These are phyloP conservation scores for Globisporangium middletonii DNA, from an alignment of 352 stramenopile genomes.

Conservation along the genomic window DNA sequence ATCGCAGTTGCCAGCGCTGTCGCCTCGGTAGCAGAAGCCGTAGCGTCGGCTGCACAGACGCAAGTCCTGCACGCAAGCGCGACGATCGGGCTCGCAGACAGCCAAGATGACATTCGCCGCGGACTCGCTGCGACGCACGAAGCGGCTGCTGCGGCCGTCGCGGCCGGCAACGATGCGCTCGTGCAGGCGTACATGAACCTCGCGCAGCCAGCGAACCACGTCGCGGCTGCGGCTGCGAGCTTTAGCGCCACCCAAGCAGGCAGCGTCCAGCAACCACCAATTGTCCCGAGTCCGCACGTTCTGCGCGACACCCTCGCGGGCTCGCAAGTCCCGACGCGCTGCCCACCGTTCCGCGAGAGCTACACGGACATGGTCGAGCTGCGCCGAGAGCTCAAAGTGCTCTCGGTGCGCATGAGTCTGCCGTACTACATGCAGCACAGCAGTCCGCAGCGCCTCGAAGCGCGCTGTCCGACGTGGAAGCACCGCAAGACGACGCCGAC, in stretches of 20 bases:
- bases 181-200: slow-evolving; percentile 18
- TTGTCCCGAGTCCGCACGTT: too few relatives aligned
- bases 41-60: background rate
- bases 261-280: too few relatives aligned
- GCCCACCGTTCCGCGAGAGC: slow-evolving; percentile 62
- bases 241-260: background rate
- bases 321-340: slow-evolving; percentile 13
- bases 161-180: slow-evolving; percentile 10
- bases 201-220: background rate
- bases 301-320: background rate
- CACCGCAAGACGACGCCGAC: slow-evolving; percentile 44
- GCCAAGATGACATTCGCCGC: slow-evolving; percentile 4
- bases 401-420: slow-evolving; percentile 61
- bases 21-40: background rate
- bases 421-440: slow-evolving; percentile 83
- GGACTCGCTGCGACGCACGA: slow-evolving; percentile 6
- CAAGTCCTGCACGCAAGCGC: background rate
- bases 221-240: background rate
- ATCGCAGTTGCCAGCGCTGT: background rate
- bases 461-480: slow-evolving; percentile 72
- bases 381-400: slow-evolving; percentile 63
- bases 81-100: background rate
- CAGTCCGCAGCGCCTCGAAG: slow-evolving; percentile 72
- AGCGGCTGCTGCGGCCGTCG: slow-evolving; percentile 6
- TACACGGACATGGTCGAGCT: slow-evolving; percentile 75